These are phyloP conservation scores for Theileria orientalis DNA, from an alignment of 169 alveolate species.

Conservation along the genomic window DNA sequence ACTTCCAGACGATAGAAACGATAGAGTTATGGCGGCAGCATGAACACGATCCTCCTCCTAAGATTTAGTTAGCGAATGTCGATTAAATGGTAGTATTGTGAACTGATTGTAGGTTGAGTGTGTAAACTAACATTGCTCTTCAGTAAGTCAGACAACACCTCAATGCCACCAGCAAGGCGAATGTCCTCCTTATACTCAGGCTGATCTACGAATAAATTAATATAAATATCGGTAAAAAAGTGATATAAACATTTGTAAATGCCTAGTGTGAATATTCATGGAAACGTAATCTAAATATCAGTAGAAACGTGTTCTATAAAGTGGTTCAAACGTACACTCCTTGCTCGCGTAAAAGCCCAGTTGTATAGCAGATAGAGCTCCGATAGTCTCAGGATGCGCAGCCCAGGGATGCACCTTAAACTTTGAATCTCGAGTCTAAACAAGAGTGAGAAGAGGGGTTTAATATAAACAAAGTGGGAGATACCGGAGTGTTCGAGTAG, in stretches of 20 bases:
- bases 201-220: conserved; percentile 26
- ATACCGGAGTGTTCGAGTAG: conserved; percentile 55
- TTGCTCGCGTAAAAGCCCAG: conserved; percentile 88
- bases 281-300: no score
- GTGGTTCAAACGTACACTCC: conserved; percentile 43
- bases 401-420: conserved; percentile 94
- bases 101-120: not conserved
- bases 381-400: conserved; percentile 91
- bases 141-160: conserved; percentile 40
- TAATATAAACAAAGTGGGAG: not conserved
- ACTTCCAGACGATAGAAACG: conserved; percentile 87
- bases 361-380: conserved; percentile 93
- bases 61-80: not conserved
- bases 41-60: conserved; percentile 86
- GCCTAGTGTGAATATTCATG: no score
- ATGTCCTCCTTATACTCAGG: conserved; percentile 58
- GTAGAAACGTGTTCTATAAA: not conserved
- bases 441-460: not conserved
- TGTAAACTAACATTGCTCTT: conserved; percentile 43
- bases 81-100: not conserved
- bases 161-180: conserved; percentile 62
- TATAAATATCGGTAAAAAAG: not conserved
- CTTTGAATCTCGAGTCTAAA: conserved; percentile 82
- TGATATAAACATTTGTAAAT: not conserved
- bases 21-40: conserved; percentile 88